Base-by-base conservation (phyloP, 331 rosid genomes). In the Pyracantha coccinea region DNA sequence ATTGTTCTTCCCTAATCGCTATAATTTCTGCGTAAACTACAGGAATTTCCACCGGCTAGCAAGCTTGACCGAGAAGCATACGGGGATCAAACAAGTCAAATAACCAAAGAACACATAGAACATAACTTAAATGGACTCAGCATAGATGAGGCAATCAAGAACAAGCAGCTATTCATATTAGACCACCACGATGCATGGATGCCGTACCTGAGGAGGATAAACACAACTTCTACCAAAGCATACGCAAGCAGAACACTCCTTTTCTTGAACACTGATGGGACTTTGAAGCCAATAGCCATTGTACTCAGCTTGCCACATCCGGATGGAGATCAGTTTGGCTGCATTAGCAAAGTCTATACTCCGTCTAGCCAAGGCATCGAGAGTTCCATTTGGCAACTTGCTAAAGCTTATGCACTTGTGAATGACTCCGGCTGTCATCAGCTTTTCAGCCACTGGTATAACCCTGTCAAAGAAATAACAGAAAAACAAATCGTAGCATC, bases 11-110 rank as follows among this genome's bases (percentile, higher is more conserved):
- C 44, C 50, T 29, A 44, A 68, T 72, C 32, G 23, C 8, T 15
- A 15, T 47, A 61, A 13, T 25, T 60, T 44, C 27, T 68, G 20
- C 61, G 45, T 38, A 38, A 38, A 38, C 45, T 57, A 25, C 82
- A 89, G 96, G 86, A 69, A 31, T 89, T 86, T 64, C 96, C 96
- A 73, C 87, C 86, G 4, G 23, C 35, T 69, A 86, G 96, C 80
- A 66, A 53, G 12, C 74, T 87, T 50, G 92, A 87, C 29, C 52
- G 8, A 7, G 0, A 62, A 3, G 19, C 57, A 17, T 89, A 77
- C 2, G 96, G 96, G 32, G 89, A 89, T 82, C 90, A 88, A 64
- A 77, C 76, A 5, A 84, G 86, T 57, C 81, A 53, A 17, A 74
- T 89, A 52, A 78, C 84, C 8, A 69, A 80, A 80, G 81, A 87